Evolutionary conservation across 2,329 filamentous ascomycete genomes (phyloP), one percentile per base, ranked within the genome.

Genomic region (Xenoacremonium recifei): DNA sequence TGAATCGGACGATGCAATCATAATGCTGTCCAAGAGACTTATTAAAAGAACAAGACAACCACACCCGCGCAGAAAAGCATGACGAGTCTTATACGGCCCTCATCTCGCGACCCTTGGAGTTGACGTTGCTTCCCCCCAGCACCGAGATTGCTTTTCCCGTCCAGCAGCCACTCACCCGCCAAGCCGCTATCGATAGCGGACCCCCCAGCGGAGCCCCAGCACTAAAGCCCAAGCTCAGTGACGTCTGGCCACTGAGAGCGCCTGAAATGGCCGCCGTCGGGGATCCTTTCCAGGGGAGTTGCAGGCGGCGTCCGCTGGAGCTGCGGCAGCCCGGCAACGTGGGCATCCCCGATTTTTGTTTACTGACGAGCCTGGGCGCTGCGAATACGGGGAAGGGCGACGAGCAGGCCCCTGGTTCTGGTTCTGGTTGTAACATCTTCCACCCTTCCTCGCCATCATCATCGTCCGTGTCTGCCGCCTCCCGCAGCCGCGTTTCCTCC

Each of bases 331-430:
- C 63, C 59, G 53, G 66, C 66, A 70, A 68, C 65, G 51, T 50
- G 45, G 54, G 55, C 43, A 46, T 67, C 62, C 63, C 65, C 53
- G 61, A 64, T 58, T 64, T 67, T 66, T 71, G 68, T 72, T 71
- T 71, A 71, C 66, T 45, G 42, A 39, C 41, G 11, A 30, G 11
- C 7, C 39, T 35, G 37, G 35, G 39, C 23, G 29, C 45, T 12
- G 6, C 7, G 7, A 9, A 11, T 15, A 31, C 29, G 6, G 17
- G n/a, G 7, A 13, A 13, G 9, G 13, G 23, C 23, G 23, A 27
- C 23, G n/a, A n/a, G n/a, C n/a, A n/a, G n/a, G n/a, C n/a, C n/a
- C n/a, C n/a, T n/a, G n/a, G n/a, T n/a, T n/a, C n/a, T n/a, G n/a
- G n/a, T n/a, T n/a, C n/a, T n/a, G n/a, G n/a, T n/a, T n/a, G n/a